Evolutionary conservation across 2,329 filamentous ascomycete genomes (phyloP), one percentile per base, ranked within the genome.

Genomic region (Sordariomycetes sp.): DNA sequence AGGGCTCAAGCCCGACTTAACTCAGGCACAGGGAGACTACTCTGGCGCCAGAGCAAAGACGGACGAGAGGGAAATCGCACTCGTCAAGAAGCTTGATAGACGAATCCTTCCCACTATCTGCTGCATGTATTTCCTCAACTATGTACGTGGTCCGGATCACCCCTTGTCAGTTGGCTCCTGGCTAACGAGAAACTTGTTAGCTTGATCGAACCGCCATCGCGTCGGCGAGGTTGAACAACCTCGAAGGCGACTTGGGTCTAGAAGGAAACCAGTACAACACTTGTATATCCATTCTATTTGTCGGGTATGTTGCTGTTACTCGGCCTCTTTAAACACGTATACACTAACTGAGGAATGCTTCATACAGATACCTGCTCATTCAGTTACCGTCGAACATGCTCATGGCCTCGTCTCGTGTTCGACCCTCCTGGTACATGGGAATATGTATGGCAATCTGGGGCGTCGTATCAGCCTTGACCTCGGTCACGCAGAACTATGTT

Each of bases 191-290:
- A 18, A n/a, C n/a, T n/a, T 22, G 16, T 18, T 22, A 48, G 43
- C n/a, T 48, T 20, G 76, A 78, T 51, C 68, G 74, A 8, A 77
- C 77, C 58, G 75, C 75, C 34, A 77, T 79, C 57, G 73, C 74
- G 0, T 73, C 76, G 51, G 75, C 75, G 8, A 71, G 75, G 59
- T 62, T 75, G 16, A 79, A 78, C 0, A 74, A 74, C 14, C 62
- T 79, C 3, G 73, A 77, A 59, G 64, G 71, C 11, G 76, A 84
- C 59, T 68, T 84, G 0, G 68, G 67, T 1, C 80, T 84, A 76
- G 69, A 65, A 6, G 79, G 79, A 7, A 82, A 78, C 2, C 78
- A 85, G 54, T 83, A 79, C 64, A 82, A 79, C 53, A 70, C 70
- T 0, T 66, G 71, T 0, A 70, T 74, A 12, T 74, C 71, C 5